phyloP scores from a whole-genome alignment of 305 asterid genomes.

The Solanum chacoense region DNA sequence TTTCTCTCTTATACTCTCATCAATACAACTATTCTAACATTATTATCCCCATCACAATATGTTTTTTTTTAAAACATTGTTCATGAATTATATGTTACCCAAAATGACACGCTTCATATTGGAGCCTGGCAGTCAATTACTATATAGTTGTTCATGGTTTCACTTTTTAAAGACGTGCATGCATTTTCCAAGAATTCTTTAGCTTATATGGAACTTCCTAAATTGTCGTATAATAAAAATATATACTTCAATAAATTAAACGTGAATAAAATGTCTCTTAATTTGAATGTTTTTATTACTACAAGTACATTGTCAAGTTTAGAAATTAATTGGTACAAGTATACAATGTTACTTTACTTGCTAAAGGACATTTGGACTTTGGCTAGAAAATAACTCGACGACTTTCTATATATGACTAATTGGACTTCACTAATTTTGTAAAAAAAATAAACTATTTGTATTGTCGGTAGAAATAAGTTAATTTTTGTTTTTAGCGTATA shows the following conservation, averaged over 20 bases:
- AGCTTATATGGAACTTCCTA: background rate
- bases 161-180: background rate
- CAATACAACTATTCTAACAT: background rate
- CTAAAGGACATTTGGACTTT: background rate
- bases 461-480: background rate
- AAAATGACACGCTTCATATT: background rate
- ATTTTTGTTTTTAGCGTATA: background rate
- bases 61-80: background rate
- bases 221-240: background rate
- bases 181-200: background rate
- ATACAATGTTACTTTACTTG: background rate
- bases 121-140: background rate
- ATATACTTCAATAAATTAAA: background rate
- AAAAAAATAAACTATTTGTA: background rate
- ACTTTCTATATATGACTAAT: background rate
- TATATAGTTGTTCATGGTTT: background rate
- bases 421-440: background rate
- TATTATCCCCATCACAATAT: background rate
- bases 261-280: background rate
- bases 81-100: background rate
- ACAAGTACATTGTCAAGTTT: background rate
- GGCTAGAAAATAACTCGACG: background rate
- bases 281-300: background rate
- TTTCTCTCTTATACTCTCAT: background rate
- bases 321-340: background rate